Evolutionary conservation across 352 stramenopile species (phyloP).

Genomic region (Phytophthora litchii): DNA sequence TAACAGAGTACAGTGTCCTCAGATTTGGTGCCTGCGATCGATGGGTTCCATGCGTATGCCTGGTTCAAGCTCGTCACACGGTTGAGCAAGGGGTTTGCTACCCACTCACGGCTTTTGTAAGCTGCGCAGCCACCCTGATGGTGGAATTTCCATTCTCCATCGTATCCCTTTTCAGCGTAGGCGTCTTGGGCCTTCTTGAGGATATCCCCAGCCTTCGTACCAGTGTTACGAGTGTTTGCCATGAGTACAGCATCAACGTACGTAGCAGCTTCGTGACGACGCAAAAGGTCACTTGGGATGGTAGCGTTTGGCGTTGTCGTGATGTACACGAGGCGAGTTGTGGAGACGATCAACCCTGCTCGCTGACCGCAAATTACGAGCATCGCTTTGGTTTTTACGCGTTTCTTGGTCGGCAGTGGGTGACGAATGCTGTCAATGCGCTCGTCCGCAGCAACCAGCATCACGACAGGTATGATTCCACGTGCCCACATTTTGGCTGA

Average conservation of each 20-base stretch:
- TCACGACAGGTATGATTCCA: slow-evolving; percentile 63
- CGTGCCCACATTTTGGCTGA: slow-evolving; percentile 39
- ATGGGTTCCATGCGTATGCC: slow-evolving; percentile 77
- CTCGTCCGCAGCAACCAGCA: slow-evolving; percentile 71
- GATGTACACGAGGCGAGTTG: slow-evolving; percentile 73
- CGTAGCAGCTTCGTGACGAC: slow-evolving; percentile 66
- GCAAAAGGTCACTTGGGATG: slow-evolving; percentile 50
- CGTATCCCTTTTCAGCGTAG: slow-evolving; percentile 60
- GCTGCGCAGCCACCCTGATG: slow-evolving; percentile 70
- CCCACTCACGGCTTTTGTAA: slow-evolving; percentile 79
- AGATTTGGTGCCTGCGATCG: slow-evolving; percentile 73
- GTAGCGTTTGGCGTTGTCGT: slow-evolving; percentile 40
- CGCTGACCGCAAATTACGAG: slow-evolving; percentile 76
- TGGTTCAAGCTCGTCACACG: slow-evolving; percentile 50
- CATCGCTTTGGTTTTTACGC: slow-evolving; percentile 76
- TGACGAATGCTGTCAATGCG: slow-evolving; percentile 70
- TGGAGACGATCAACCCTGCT: slow-evolving; percentile 63
- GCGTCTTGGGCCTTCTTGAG: slow-evolving; percentile 62
- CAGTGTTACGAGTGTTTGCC: slow-evolving; percentile 39
- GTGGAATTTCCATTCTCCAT: slow-evolving; percentile 67
- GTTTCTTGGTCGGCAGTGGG: slow-evolving; percentile 71
- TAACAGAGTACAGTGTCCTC: slow-evolving; percentile 71
- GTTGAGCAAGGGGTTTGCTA: slow-evolving; percentile 52
- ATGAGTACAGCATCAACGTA: slow-evolving; percentile 74
- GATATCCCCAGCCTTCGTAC: slow-evolving; percentile 45